These are phyloP conservation scores for Solanum clarkiae DNA, from an alignment of 257 asterid genomes.

Conservation along the genomic window DNA sequence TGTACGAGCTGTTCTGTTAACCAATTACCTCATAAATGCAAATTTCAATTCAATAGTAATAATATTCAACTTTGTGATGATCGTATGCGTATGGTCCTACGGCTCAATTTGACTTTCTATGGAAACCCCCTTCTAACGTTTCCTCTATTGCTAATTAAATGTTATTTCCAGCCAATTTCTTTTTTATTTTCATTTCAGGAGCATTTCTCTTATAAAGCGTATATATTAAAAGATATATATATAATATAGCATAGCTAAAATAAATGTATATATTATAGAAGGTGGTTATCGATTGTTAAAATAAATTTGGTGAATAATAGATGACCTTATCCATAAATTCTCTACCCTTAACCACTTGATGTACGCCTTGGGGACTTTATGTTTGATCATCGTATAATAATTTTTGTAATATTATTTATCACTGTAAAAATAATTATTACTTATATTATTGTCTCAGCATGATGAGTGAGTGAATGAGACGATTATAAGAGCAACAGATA, in stretches of 20 bases:
- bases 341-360: too few species aligned
- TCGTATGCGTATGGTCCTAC: background rate
- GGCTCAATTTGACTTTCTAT: background rate
- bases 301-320: too few species aligned
- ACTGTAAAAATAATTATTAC: background rate
- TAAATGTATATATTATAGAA: background rate
- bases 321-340: too few species aligned
- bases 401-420: background rate
- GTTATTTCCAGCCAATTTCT: background rate
- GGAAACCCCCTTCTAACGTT: background rate
- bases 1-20: background rate
- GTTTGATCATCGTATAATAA: background rate
- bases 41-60: background rate
- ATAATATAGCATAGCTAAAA: background rate
- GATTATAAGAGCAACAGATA: background rate
- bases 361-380: fast-evolving
- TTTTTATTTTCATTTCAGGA: background rate
- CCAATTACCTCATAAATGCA: background rate
- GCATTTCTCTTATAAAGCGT: background rate
- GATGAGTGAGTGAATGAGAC: background rate
- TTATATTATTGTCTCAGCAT: background rate
- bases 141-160: background rate
- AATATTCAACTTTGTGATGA: background rate
- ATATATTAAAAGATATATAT: background rate
- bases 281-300: too few species aligned